Conservation (phyloP, 139 green algal species). For the Edaphochlamys debaryana region DNA sequence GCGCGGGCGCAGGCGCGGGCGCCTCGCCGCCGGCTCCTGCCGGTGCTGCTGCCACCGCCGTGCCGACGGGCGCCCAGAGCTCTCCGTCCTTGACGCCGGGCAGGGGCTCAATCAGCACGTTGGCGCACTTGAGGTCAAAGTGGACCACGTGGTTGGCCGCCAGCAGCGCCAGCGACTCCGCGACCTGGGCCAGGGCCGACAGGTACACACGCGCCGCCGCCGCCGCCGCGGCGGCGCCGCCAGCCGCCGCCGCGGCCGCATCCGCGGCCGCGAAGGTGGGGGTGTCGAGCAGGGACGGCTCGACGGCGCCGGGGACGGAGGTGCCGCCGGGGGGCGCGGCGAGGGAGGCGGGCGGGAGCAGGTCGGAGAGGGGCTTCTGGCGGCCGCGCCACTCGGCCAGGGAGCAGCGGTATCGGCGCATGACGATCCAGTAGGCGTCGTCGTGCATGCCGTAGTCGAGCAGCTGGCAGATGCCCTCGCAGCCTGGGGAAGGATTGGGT, state of each 20-base stretch:
- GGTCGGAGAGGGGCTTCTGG: constrained; percentile 32
- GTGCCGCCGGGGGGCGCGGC: neutral
- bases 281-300: too few species aligned
- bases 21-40: too few species aligned
- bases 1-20: too few species aligned
- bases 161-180: constrained; percentile 57
- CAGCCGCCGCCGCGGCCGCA: neutral
- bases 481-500: neutral
- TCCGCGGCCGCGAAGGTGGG: neutral
- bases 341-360: neutral
- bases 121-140: constrained; percentile 92
- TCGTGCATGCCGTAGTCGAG: constrained; percentile 75
- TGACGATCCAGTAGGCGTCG: constrained; percentile 75
- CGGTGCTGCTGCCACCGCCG: neutral
- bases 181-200: constrained; percentile 57
- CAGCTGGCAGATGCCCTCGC: constrained; percentile 63
- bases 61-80: constrained; percentile 61
- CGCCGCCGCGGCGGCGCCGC: neutral
- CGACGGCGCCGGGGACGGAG: neutral
- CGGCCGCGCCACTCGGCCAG: constrained; percentile 72
- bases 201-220: constrained; percentile 2
- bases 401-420: constrained; percentile 74
- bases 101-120: constrained; percentile 79
- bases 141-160: constrained; percentile 73
- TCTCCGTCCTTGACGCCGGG: constrained; percentile 64